A percentile compares a stretch with the other conserved stretches of the same genome.
phyloP scores from a whole-genome alignment of 176 grass and related monocot genomes.

The Musa schizocarpa region DNA sequence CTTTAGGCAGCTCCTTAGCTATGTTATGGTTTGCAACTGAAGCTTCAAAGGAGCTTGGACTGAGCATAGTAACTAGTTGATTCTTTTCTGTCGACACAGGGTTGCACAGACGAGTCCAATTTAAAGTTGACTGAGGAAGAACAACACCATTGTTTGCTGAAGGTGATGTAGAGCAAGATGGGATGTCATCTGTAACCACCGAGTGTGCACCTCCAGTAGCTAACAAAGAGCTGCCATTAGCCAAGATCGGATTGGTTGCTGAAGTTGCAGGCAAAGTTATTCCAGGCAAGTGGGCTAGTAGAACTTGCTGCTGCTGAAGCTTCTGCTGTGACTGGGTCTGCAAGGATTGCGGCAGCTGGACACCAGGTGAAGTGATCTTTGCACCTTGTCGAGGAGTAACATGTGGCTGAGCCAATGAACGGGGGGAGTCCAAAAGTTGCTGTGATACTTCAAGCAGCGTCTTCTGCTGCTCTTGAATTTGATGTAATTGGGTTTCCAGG shows the following conservation, averaged over 20 bases:
- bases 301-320: conserved; percentile 36
- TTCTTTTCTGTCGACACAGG: conserved; percentile 33
- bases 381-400: conserved; percentile 23
- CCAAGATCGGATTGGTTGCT: conserved; percentile 29
- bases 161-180: conserved; percentile 45
- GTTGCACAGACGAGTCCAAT: conserved; percentile 34
- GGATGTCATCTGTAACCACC: conserved; percentile 29
- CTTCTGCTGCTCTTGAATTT: conserved; percentile 44
- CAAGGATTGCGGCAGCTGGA: conserved; percentile 16
- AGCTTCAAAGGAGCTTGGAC: conserved; percentile 16
- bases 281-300: conserved; percentile 21
- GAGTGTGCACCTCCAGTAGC: conserved; percentile 25
- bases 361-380: conserved; percentile 24
- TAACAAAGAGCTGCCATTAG: conserved; percentile 29
- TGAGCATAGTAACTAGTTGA: conserved; percentile 32
- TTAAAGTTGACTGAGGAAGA: conserved; percentile 36
- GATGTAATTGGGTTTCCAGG: not conserved
- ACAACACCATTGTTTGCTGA: conserved; percentile 30
- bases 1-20: conserved; percentile 26
- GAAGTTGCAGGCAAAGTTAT: conserved; percentile 25
- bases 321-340: conserved; percentile 31
- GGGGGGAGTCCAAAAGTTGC: conserved; percentile 42
- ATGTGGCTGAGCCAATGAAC: conserved; percentile 13
- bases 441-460: conserved; percentile 41
- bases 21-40: conserved; percentile 7